A percentile compares a stretch with the other conserved stretches of the same genome.
Conservation (phyloP, 2,329 filamentous ascomycete species). For the Exophiala sp. region DNA sequence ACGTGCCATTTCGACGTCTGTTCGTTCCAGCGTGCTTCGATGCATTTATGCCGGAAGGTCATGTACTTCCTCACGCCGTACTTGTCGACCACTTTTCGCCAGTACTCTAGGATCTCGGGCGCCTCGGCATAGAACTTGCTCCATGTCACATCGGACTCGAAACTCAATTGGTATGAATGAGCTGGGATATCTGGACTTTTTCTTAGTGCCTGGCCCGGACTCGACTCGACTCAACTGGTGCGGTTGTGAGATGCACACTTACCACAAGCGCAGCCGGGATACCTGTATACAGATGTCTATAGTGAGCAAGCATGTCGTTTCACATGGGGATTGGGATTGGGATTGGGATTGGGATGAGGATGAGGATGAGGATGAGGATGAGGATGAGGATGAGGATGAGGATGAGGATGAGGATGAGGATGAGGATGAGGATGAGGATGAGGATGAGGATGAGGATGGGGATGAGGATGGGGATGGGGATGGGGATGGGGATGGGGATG, state of each 20-base stretch:
- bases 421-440: too few relatives aligned
- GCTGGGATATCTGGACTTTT: slow-evolving; percentile 26
- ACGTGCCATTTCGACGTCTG: slow-evolving; percentile 27
- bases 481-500: too few relatives aligned
- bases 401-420: too few relatives aligned
- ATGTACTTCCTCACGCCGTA: slow-evolving; percentile 30
- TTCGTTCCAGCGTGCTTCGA: slow-evolving; percentile 27
- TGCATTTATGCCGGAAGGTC: slow-evolving; percentile 28
- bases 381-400: too few relatives aligned
- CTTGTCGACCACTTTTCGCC: slow-evolving; percentile 20
- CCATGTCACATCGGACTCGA: slow-evolving; percentile 21
- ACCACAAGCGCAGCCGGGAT: slow-evolving; percentile 8
- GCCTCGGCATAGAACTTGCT: slow-evolving; percentile 27
- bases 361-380: too few relatives aligned
- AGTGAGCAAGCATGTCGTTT: too few relatives aligned
- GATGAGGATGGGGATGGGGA: too few relatives aligned
- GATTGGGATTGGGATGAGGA: too few relatives aligned
- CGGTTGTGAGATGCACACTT: neutral
- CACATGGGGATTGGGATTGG: too few relatives aligned
- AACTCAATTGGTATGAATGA: slow-evolving; percentile 24
- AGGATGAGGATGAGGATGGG: too few relatives aligned
- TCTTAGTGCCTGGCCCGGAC: neutral
- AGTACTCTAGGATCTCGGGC: slow-evolving; percentile 28
- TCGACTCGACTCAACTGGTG: neutral
- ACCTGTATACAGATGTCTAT: too few relatives aligned